phyloP scores from a whole-genome alignment of 139 green algal genomes.

The Axilococcus clingmanii region DNA sequence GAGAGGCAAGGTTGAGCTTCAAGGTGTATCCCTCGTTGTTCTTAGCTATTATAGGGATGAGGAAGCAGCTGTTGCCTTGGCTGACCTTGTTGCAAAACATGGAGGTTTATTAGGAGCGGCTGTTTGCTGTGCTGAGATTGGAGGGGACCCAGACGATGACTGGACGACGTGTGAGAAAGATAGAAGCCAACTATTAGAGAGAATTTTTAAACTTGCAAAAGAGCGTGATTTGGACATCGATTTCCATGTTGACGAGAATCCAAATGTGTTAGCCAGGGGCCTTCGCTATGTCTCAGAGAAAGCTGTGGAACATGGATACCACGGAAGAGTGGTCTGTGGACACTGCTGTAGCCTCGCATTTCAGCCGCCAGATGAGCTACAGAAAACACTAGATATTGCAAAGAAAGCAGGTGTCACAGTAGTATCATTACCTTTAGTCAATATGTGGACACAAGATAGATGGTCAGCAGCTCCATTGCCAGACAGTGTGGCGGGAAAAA shows the following conservation, averaged over 20 bases:
- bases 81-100: slow-evolving; percentile 38
- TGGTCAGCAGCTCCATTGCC: no score
- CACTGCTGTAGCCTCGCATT: slow-evolving; percentile 59
- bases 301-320: slow-evolving; percentile 43
- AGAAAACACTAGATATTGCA: slow-evolving; percentile 21
- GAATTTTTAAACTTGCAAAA: slow-evolving; percentile 53
- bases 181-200: slow-evolving; percentile 47
- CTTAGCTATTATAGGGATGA: slow-evolving; percentile 56
- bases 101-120: slow-evolving; percentile 54
- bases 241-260: slow-evolving; percentile 72
- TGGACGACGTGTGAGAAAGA: slow-evolving; percentile 60
- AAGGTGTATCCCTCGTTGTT: slow-evolving; percentile 50
- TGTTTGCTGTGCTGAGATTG: slow-evolving; percentile 57
- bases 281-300: slow-evolving; percentile 53
- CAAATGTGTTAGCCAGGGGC: slow-evolving; percentile 48
- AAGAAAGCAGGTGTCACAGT: slow-evolving; percentile 40
- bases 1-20: slow-evolving; percentile 50
- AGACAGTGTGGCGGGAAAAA: slow-evolving; percentile 13
- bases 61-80: slow-evolving; percentile 26
- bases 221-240: slow-evolving; percentile 54
- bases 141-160: slow-evolving; percentile 43
- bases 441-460: slow-evolving; percentile 60
- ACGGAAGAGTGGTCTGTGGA: slow-evolving; percentile 57
- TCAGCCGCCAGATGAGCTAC: slow-evolving; percentile 33
- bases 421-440: slow-evolving; percentile 57